These are phyloP conservation scores for Mucor irregularis DNA, from an alignment of 371 early-diverging fungal species.

Conservation along the genomic window DNA sequence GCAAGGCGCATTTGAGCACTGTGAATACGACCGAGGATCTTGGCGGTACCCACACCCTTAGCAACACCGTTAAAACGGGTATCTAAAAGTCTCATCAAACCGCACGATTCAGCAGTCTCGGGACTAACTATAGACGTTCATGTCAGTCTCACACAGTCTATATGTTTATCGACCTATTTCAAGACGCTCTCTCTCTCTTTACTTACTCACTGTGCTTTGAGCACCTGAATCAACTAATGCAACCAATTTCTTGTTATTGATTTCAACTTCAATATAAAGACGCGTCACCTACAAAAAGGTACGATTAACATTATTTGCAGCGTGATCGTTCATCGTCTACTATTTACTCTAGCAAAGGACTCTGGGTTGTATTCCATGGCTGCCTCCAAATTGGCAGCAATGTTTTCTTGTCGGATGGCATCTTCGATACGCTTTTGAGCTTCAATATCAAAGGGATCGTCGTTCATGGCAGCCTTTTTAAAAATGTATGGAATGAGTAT, in stretches of 20 bases:
- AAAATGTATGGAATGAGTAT: neutral
- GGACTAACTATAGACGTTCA: constrained; percentile 76
- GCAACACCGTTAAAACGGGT: constrained; percentile 90
- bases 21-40: constrained; percentile 94
- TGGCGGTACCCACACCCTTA: constrained; percentile 93
- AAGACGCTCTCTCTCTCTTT: neutral
- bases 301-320: no score
- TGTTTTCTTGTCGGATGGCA: constrained; percentile 83
- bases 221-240: constrained; percentile 98
- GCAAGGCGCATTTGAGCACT: constrained; percentile 82
- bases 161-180: neutral
- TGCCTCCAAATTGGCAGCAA: constrained; percentile 82
- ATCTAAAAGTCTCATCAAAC: constrained; percentile 88
- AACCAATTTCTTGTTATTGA: constrained; percentile 86
- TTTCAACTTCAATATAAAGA: constrained; percentile 87
- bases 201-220: constrained; percentile 93
- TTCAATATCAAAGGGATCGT: constrained; percentile 89
- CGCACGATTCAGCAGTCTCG: constrained; percentile 84
- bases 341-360: constrained; percentile 76
- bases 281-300: constrained; percentile 65
- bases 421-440: constrained; percentile 92
- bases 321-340: neutral
- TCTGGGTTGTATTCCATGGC: constrained; percentile 97
- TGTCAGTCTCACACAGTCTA: neutral
- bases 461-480: constrained; percentile 23